These are phyloP conservation scores for Tetrapyrgos nigripes DNA, from an alignment of 1,284 basidiomycete genomes.

Conservation along the genomic window DNA sequence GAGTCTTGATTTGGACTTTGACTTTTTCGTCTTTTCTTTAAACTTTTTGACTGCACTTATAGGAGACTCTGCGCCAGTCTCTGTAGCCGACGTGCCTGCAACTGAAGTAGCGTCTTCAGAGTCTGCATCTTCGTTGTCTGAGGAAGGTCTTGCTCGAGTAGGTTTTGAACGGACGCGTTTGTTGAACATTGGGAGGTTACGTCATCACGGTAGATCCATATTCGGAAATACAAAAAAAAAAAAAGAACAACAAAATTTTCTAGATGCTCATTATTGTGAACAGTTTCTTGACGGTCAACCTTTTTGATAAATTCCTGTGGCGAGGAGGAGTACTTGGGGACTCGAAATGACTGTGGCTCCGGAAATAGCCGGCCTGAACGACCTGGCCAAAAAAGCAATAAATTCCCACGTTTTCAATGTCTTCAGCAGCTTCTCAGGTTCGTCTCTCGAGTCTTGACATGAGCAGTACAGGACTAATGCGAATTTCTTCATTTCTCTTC, in stretches of 20 bases:
- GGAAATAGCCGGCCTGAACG: too few relatives aligned
- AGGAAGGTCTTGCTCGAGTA: conserved; percentile 51
- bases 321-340: too few relatives aligned
- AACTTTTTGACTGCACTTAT: conserved; percentile 66
- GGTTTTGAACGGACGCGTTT: conserved; percentile 67
- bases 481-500: not conserved
- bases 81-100: conserved; percentile 10
- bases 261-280: too few relatives aligned
- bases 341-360: too few relatives aligned
- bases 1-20: conserved; percentile 68
- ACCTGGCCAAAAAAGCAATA: not conserved
- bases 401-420: not conserved
- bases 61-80: conserved; percentile 47
- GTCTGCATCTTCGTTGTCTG: conserved; percentile 39
- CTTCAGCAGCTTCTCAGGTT: not conserved
- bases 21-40: conserved; percentile 70
- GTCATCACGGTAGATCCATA: too few relatives aligned
- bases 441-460: not conserved
- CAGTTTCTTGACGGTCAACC: too few relatives aligned
- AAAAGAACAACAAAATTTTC: too few relatives aligned
- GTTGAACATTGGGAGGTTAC: conserved; percentile 25
- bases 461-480: too few relatives aligned
- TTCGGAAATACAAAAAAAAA: too few relatives aligned
- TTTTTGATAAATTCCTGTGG: too few relatives aligned
- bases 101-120: conserved; percentile 15